Percentiles rank a stretch among this genome's conserved stretches.
Conservation (phyloP, 148 eudicot species). For the Mesembryanthemum crystallinum region DNA sequence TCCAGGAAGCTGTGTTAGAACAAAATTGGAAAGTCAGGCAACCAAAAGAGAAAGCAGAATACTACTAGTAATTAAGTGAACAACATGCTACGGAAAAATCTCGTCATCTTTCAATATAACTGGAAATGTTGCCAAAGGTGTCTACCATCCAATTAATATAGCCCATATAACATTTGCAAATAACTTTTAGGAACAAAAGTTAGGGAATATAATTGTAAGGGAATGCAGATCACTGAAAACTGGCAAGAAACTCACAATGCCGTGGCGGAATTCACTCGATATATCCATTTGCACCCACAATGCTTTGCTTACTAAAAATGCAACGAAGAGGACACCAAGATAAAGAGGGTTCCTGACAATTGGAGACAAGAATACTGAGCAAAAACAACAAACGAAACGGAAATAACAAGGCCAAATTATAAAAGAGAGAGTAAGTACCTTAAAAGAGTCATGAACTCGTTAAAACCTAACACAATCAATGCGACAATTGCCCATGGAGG, state of each 20-base stretch:
- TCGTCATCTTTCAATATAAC: not conserved
- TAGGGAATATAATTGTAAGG: not conserved
- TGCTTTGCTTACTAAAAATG: constrained; percentile 70
- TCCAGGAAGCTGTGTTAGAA: constrained; percentile 79
- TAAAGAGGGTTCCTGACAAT: constrained; percentile 87
- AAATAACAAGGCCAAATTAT: not conserved
- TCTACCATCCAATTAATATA: not conserved
- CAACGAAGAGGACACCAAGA: constrained; percentile 71
- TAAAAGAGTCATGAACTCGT: constrained; percentile 94
- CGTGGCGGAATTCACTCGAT: constrained; percentile 76
- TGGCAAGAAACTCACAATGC: constrained; percentile 59
- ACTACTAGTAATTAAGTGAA: not conserved
- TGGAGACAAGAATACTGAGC: constrained; percentile 3
- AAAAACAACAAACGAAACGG: not conserved
- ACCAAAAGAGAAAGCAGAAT: not conserved
- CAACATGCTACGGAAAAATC: not conserved
- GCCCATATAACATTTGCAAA: not conserved
- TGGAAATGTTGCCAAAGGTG: not conserved
- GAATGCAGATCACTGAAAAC: not conserved
- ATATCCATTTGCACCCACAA: constrained; percentile 96
- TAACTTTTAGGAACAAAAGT: not conserved
- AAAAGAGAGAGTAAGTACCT: constrained; percentile 42
- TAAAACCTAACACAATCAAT: constrained; percentile 75
- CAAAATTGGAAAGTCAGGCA: constrained; percentile 20
- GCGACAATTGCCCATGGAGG: constrained; percentile 99